Percentiles rank a stretch among this genome's conserved stretches.
phyloP scores from a whole-genome alignment of 148 eudicot species.

The Rhododendron williamsianum region DNA sequence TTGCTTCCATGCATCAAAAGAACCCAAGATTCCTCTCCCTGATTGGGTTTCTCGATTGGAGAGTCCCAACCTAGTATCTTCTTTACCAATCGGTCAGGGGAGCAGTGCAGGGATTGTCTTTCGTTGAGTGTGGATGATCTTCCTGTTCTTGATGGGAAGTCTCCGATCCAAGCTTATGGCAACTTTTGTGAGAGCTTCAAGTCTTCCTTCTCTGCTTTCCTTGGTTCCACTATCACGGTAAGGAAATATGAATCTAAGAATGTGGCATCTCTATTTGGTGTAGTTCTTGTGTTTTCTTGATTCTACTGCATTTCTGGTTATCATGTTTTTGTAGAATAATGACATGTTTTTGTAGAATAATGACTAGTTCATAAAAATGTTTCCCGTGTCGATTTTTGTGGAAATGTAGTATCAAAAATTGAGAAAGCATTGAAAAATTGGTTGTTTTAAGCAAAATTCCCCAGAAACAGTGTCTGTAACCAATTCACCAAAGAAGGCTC shows the following conservation, averaged over 20 bases:
- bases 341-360: not conserved
- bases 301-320: not conserved
- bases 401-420: not conserved
- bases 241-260: not conserved
- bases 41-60: slow-evolving; percentile 67
- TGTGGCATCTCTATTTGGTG: not conserved
- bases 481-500: not conserved
- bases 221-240: slow-evolving; percentile 89
- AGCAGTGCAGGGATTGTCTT: slow-evolving; percentile 51
- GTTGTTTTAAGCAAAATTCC: not conserved
- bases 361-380: not conserved
- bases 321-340: not conserved
- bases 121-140: slow-evolving; percentile 67
- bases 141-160: slow-evolving; percentile 64
- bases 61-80: slow-evolving; percentile 47
- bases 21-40: slow-evolving; percentile 56
- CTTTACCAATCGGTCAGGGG: slow-evolving; percentile 61
- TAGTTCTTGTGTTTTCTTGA: not conserved
- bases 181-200: slow-evolving; percentile 74
- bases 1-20: slow-evolving; percentile 61
- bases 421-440: not conserved
- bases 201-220: slow-evolving; percentile 40
- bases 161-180: slow-evolving; percentile 62
- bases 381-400: not conserved
- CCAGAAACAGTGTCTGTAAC: not conserved